A percentile compares a stretch with the other conserved stretches of the same genome.
These are phyloP conservation scores for Fraxinus baroniana DNA, from an alignment of 305 asterid species.

Conservation along the genomic window DNA sequence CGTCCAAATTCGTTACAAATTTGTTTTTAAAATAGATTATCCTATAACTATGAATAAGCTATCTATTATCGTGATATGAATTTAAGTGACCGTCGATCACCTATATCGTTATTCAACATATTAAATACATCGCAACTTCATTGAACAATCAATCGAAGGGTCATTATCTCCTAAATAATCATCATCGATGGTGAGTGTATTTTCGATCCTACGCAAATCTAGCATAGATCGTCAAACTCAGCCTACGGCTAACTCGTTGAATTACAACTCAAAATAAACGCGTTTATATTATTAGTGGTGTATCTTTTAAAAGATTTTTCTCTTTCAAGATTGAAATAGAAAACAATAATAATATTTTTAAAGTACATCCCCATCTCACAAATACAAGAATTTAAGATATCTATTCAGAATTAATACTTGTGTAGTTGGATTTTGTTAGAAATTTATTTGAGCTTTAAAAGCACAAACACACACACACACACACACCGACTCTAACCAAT, in stretches of 20 bases:
- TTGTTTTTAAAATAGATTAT: too few species aligned
- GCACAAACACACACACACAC: constrained; percentile 1
- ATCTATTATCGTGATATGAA: too few species aligned
- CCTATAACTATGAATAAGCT: neutral
- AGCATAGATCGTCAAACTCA: neutral
- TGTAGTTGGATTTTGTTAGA: constrained; percentile 23
- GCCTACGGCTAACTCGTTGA: neutral
- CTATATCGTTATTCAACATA: neutral
- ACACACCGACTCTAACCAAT: constrained; percentile 14
- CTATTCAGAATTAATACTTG: constrained; percentile 22
- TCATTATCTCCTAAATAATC: neutral
- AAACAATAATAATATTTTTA: neutral
- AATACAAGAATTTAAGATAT: neutral
- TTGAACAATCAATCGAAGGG: neutral
- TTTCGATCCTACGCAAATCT: neutral
- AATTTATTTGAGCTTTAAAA: constrained; percentile 26
- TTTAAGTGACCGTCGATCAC: neutral
- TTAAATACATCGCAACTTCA: neutral
- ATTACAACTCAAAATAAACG: neutral
- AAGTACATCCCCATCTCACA: neutral
- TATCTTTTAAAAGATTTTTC: neutral
- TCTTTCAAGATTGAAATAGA: neutral
- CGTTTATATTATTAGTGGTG: too few species aligned
- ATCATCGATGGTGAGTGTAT: neutral
- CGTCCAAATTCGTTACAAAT: neutral